Evolutionary conservation across 352 stramenopile genomes (phyloP).

Genomic region (Phytophthora melonis): DNA sequence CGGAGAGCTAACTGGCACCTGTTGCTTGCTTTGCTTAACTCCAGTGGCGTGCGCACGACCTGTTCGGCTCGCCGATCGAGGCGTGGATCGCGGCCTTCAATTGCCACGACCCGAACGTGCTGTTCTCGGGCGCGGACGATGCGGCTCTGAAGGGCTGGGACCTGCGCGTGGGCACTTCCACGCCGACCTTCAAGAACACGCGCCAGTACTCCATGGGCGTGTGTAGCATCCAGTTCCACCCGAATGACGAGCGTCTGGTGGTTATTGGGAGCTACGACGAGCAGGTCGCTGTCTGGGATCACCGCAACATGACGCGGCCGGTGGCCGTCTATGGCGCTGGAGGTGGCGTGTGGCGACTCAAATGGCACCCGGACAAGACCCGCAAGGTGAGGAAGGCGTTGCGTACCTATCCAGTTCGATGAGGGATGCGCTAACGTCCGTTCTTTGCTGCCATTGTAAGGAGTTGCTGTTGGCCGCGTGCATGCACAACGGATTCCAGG

Average conservation of each 20-base stretch:
- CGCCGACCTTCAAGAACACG: conserved; percentile 66
- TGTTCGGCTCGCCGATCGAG: conserved; percentile 84
- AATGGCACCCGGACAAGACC: conserved; percentile 71
- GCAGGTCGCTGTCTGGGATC: conserved; percentile 80
- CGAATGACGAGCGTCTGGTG: conserved; percentile 65
- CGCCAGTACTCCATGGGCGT: conserved; percentile 84
- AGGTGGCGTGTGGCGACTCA: conserved; percentile 85
- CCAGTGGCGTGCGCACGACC: conserved; percentile 79
- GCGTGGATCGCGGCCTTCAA: conserved; percentile 88
- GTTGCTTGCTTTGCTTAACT: conserved; percentile 15
- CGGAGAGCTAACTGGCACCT: conserved; percentile 11
- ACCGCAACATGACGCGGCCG: conserved; percentile 66
- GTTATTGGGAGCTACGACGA: conserved; percentile 90
- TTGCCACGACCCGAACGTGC: conserved; percentile 75
- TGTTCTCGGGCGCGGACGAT: conserved; percentile 88
- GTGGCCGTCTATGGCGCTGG: conserved; percentile 58
- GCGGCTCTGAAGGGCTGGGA: conserved; percentile 85
- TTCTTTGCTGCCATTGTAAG: conserved; percentile 36
- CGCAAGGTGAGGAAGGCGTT: conserved; percentile 53
- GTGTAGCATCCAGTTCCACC: conserved; percentile 89
- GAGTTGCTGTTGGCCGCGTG: conserved; percentile 79
- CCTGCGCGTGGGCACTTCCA: conserved; percentile 40
- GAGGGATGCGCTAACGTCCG: conserved; percentile 8
- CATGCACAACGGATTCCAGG: conserved; percentile 91
- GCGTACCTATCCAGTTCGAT: not conserved